These are phyloP conservation scores for Echium plantagineum DNA, from an alignment of 257 asterid species.

Conservation along the genomic window DNA sequence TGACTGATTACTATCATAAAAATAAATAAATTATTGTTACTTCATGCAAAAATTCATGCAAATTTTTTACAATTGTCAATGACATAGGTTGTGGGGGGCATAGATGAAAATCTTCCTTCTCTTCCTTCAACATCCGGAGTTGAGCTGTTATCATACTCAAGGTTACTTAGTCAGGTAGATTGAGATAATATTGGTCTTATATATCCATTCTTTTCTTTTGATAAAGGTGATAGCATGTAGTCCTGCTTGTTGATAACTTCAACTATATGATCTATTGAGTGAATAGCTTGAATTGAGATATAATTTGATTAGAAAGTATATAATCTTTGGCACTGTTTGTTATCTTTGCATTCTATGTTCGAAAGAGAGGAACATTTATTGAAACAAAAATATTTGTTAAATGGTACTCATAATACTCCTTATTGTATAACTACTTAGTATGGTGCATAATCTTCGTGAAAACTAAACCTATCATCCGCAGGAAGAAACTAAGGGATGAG, in stretches of 20 bases:
- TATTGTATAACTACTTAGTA: too few relatives aligned
- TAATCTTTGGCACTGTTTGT: too few relatives aligned
- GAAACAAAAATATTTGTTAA: too few relatives aligned
- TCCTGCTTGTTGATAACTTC: neutral
- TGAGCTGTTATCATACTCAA: slow-evolving; percentile 56
- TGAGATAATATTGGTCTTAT: neutral
- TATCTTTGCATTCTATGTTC: too few relatives aligned
- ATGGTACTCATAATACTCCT: too few relatives aligned
- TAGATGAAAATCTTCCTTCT: slow-evolving; percentile 85
- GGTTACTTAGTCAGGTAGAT: slow-evolving; percentile 65
- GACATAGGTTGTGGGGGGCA: slow-evolving; percentile 80
- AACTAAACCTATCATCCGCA: too few relatives aligned
- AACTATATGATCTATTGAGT: too few relatives aligned
- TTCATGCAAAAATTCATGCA: slow-evolving; percentile 5
- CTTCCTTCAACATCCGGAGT: slow-evolving; percentile 70
- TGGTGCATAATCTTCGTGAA: too few relatives aligned
- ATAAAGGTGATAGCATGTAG: neutral
- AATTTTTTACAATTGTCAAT: slow-evolving; percentile 10
- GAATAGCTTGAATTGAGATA: too few relatives aligned
- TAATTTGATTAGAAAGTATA: too few relatives aligned
- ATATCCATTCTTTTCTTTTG: neutral
- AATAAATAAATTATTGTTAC: slow-evolving; percentile 5
- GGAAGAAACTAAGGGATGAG: too few relatives aligned
- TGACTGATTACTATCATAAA: slow-evolving; percentile 5
- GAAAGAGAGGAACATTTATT: too few relatives aligned